Conservation (phyloP, 2,329 filamentous ascomycete species). For the Neophaeococcomyces mojaviensis region DNA sequence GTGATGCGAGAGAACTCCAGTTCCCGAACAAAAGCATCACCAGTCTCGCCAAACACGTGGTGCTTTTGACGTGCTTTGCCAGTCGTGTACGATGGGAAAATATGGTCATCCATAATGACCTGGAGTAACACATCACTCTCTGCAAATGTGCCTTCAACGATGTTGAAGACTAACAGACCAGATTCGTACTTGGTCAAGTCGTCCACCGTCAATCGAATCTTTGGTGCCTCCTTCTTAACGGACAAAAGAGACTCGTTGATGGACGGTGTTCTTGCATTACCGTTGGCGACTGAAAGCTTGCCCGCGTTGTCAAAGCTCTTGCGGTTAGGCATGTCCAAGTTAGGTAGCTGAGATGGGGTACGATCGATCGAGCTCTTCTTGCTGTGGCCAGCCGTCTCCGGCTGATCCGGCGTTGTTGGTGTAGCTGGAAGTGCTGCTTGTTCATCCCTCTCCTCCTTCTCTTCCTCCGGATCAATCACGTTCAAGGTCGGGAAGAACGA, state of each 20-base stretch:
- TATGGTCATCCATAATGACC: constrained; percentile 87
- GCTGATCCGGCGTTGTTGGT: neutral
- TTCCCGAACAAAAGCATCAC: constrained; percentile 92
- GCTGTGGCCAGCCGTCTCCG: constrained; percentile 14
- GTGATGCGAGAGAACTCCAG: constrained; percentile 94
- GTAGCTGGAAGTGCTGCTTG: constrained; percentile 23
- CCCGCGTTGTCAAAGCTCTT: neutral
- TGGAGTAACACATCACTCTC: constrained; percentile 71
- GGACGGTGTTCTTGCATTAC: constrained; percentile 23
- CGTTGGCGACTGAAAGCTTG: constrained; percentile 22
- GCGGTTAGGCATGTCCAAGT: neutral
- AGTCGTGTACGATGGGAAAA: constrained; percentile 81
- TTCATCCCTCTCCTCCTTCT: constrained; percentile 40
- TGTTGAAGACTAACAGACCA: constrained; percentile 86
- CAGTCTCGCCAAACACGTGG: constrained; percentile 78
- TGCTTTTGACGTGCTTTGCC: constrained; percentile 62
- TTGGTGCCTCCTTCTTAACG: constrained; percentile 56
- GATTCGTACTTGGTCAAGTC: constrained; percentile 82
- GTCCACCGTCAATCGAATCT: constrained; percentile 69
- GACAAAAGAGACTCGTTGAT: constrained; percentile 40
- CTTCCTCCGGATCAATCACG: constrained; percentile 70
- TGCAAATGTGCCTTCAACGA: constrained; percentile 80
- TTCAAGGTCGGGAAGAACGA: constrained; percentile 88
- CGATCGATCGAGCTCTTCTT: constrained; percentile 13
- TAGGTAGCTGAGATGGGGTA: constrained; percentile 4